Conservation (phyloP, 2,329 filamentous ascomycete species). For the Penicillium brevicompactum region DNA sequence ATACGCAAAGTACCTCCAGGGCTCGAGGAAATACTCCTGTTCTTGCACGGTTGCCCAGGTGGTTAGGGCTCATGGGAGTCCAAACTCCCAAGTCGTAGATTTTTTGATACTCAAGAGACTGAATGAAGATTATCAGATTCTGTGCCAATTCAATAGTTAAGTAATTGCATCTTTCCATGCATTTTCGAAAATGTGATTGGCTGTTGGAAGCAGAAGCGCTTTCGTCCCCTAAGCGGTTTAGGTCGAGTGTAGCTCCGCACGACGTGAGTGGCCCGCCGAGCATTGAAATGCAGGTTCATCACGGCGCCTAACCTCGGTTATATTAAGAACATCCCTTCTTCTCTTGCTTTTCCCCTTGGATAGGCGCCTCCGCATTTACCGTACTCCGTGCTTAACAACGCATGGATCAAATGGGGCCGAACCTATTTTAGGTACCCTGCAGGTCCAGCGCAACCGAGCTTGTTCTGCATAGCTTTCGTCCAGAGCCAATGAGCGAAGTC, state of each 20-base stretch:
- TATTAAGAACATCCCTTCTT: neutral
- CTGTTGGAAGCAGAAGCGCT: slow-evolving; percentile 2
- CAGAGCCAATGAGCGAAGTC: neutral
- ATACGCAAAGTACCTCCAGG: neutral
- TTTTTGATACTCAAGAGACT: neutral
- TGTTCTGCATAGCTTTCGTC: neutral
- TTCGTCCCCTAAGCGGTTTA: slow-evolving; percentile 7
- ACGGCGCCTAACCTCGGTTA: slow-evolving; percentile 12
- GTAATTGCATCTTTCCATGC: slow-evolving; percentile 3
- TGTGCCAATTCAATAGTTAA: neutral
- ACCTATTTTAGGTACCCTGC: neutral
- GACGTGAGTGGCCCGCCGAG: slow-evolving; percentile 1
- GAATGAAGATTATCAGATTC: neutral
- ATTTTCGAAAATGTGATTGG: slow-evolving; percentile 2
- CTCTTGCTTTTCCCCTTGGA: neutral
- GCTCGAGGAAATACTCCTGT: neutral
- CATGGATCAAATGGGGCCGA: neutral
- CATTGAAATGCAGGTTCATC: slow-evolving; percentile 8
- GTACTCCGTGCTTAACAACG: neutral
- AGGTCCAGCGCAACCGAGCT: neutral
- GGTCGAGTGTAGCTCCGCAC: slow-evolving; percentile 1
- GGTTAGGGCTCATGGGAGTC: neutral
- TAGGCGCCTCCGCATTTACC: neutral
- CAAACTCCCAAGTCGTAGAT: neutral
- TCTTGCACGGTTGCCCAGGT: neutral